phyloP scores from a whole-genome alignment of 257 asterid genomes.

The Solanum arcanum region DNA sequence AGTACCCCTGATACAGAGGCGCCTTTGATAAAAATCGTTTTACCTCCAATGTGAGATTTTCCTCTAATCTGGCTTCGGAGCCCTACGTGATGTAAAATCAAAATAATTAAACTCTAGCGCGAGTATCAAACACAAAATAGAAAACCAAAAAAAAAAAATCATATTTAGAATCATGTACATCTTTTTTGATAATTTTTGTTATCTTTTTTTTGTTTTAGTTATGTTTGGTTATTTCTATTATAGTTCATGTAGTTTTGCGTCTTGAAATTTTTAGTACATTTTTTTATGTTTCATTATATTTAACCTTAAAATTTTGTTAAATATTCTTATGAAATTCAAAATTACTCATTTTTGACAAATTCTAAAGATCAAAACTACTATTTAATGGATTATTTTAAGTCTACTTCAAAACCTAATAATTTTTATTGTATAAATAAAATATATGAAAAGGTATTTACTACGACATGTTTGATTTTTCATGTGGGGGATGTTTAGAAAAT shows the following conservation, averaged over 20 bases:
- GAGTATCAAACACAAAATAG: background rate
- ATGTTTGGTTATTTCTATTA: background rate
- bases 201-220: background rate
- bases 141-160: background rate
- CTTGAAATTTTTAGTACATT: background rate
- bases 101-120: background rate
- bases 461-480: background rate
- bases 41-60: too few species aligned
- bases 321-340: background rate
- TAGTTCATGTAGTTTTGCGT: background rate
- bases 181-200: too few species aligned
- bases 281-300: background rate
- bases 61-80: too few species aligned
- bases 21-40: too few species aligned
- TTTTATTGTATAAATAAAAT: background rate
- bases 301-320: background rate
- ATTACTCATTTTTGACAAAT: background rate
- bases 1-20: too few species aligned
- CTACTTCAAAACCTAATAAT: background rate
- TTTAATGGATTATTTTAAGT: background rate
- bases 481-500: background rate
- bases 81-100: too few species aligned
- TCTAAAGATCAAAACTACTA: background rate
- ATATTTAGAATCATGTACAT: background rate
- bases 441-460: background rate